Base-by-base conservation (phyloP, 2,329 filamentous ascomycete genomes). In the Hypomyces perniciosus region DNA sequence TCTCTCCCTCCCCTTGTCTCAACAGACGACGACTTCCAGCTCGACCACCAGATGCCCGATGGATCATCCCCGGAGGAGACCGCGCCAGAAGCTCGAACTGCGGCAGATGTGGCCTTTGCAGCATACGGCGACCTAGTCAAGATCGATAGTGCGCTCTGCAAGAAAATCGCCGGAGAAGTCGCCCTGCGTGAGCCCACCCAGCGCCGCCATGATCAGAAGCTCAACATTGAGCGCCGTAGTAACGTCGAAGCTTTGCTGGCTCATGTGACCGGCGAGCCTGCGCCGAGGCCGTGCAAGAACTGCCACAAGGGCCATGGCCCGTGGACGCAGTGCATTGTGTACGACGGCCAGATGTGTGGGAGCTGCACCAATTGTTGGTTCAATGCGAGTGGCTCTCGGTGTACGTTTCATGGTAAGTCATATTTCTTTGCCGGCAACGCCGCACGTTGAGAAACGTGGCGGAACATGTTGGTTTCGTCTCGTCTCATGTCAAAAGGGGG, bases 291-390 rank as follows among this genome's bases (percentile, higher is more conserved):
- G 0, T 83, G 80, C 64, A 79, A 80, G 63, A 81, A 80, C 62
- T 83, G 80, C 61, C 72, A 75, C 62, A 82, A 80, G 60, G 78
- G 78, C 4, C 77, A 81, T 53, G 80, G 80, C 0, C 79, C 80
- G 0, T 83, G 79, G 79, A 77, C 70, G 1, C 70, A 71, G 12
- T 83, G 80, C 55, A 71, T 83, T n/a, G 68, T 81, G n/a, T 75
- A 79, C 26, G 75, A 76, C 44, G 79, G 79, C 1, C 76, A 80
- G 60, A 78, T 83, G 76, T 81, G 77, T 52, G 79, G 80, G 8
- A 81, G 77, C 59, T 83, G 80, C 55, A 75, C 79, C 51, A 83
- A 83, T 59, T 83, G 80, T 61, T 83, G 80, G 79, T 83, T 79
- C 63, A 83, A 83, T 51, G 79, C 79, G 6, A 81, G 78, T 46